Evolutionary conservation across 1,139 yeast genomes (phyloP), one percentile per base, ranked within the genome.

Genomic region (Candida pseudoviswanathii): DNA sequence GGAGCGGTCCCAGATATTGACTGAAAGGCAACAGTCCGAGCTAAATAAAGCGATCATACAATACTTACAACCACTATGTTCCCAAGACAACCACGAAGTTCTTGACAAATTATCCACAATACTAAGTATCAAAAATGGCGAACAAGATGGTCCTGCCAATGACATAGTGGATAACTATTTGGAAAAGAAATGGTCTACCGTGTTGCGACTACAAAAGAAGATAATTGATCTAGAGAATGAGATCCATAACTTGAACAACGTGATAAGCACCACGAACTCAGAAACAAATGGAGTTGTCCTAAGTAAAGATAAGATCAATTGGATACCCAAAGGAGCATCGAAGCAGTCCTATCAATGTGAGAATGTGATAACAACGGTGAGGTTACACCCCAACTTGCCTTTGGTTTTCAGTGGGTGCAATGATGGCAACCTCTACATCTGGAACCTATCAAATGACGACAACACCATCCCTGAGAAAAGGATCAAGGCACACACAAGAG

Each of bases 101-200:
- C 43, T 58, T 29, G 41, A 50, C 2, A 51, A 55, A 34, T 40
- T 67, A 39, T 44, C 55, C 5, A 33, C 45, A 4, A 33, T 53
- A n/a, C 56, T 67, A 29, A 30, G 48, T 1, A 44, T 32, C 3
- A 27, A 38, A 30, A 32, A n/a, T 30, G 27, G 25, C n/a, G 31
- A 49, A 5, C 10, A 24, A 16, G 31, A 38, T 11, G 21, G 25
- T 42, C 10, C 40, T 25, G 30, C 36, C 9, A 38, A 22, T 25
- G 60, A 56, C 16, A 58, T 72, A 2, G 74, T 80, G 16, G 77
- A 83, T 47, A 69, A 76, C 52, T 73, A 86, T 46, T 71, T 92
- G 41, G 95, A 89, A 58, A 88, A 86, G 68, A 92, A 91, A 68
- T 92, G 98, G 98, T 78, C 88, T 0, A 86, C 96, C 0, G 95